Base-by-base conservation (phyloP, 805 yeast species). In the Saccharomycopsis sp. region DNA sequence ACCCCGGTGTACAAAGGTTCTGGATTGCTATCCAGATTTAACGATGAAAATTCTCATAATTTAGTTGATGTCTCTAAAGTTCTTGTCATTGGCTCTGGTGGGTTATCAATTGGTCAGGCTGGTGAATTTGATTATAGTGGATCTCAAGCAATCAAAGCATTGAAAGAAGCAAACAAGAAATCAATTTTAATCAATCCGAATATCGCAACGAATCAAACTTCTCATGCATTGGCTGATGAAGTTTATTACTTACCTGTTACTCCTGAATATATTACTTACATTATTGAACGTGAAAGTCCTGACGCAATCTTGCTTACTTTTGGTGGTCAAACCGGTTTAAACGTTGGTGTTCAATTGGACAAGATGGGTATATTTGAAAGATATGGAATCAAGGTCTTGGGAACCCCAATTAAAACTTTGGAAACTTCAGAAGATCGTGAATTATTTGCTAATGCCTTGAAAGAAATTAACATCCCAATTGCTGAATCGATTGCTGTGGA, bases 391-490 rank as follows among this genome's bases (percentile, higher is more conserved):
- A 89, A 88, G 69, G 99, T 93, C 20, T 72, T 93, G 53, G 99
- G 99, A 57, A 93, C 99, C 47, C 99, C 97, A 48, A 93, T 93
- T 63, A 78, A 84, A 62, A 93, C 99, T 41, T 74, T 93, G 59
- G 95, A 87, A 62, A 89, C 96, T 33, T 85, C 97, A 14, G 99
- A 93, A 67, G 99, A 93, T 66, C 85, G 99, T 70, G 98, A 93
- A 51, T 70, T 93, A 57, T 93, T 93, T 58, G 90, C 97, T 27
- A 81, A 83, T 65, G 97, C 99, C 29, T 73, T 93, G 65, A 87
- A 88, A 56, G 96, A 93, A 67, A 93, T 93, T 57, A 70, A 89
- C 59, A 90, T 90, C 58, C 97, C 97, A 48, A 89, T 86, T 63
- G 99, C 99, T 40, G 94, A 86, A 66, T 89, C 97, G 13, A 78